Evolutionary conservation across 495 filamentous ascomycete genomes (phyloP), one percentile per base, ranked within the genome.

Genomic region (Neurospora hispaniola): DNA sequence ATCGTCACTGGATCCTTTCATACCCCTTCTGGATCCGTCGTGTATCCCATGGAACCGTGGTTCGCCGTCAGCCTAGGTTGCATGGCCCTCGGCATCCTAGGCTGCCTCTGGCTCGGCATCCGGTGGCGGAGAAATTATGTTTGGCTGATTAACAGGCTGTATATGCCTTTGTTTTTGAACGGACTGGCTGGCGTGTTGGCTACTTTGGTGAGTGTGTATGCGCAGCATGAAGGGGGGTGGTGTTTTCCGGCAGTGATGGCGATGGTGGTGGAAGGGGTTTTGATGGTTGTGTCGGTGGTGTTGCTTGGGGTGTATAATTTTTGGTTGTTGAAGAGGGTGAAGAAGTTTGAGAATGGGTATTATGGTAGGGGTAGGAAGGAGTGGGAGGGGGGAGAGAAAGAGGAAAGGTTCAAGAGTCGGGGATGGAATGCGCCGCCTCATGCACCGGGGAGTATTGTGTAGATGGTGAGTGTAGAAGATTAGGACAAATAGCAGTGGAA

Each of bases 171-270:
- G 0, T 70, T 81, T 23, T 73, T 87, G 70, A 86, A 87, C 76
- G 78, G 79, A 14, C 38, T 85, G 4, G 85, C 82, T n/a, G 86
- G 87, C 0, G 70, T 87, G 9, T 74, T 88, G 10, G 79, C 80
- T 16, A 86, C 86, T n/a, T 70, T 88, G 10, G 77, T 83, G 16
- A 84, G 80, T 76, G 81, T 89, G 10, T 88, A 88, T 73, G 76
- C 80, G 23, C 80, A 84, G 43, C 82, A 86, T 59, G 69, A 77
- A 1, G 84, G 86, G 5, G 71, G 78, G 14, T 87, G 82, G 84
- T 81, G 80, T 39, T 77, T 84, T 11, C 86, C 83, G 70, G 86
- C 85, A 6, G 77, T 82, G 42, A 76, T 83, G 2, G 84, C 82
- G 9, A 73, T 79, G 0, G 73, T 80, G 42, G 78, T 82, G 0